Base-by-base conservation (phyloP, 441 rosid genomes). In the Populus hybrid region DNA sequence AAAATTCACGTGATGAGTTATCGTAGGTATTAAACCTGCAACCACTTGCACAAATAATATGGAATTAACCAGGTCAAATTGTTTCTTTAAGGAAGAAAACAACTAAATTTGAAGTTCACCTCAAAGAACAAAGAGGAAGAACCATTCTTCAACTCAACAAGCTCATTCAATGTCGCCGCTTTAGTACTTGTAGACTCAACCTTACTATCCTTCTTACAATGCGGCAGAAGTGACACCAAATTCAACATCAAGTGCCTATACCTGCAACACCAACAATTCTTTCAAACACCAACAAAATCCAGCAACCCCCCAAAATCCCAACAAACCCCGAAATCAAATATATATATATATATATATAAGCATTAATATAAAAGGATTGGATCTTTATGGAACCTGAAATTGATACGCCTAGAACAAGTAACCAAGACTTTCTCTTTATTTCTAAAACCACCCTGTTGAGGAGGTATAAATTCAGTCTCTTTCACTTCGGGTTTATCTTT, bases 201-300 rank as follows among this genome's bases (percentile, higher is more conserved):
- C 80, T 96, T 96, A 80, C 87, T 96, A 72, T 96, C 98, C 81
- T 94, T 96, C 93, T 96, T 93, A 84, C 97, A 93, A 45, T 96
- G 98, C 26, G 99, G 97, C 75, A 96, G 80, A 76, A 96, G 93
- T 6, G 98, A 93, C 66, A 96, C 97, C 73, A 96, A 76, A 82
- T 94, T 94, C 86, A 96, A 77, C 98, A 96, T 96, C 94, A 96
- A 80, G 86, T 94, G 98, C 78, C 99, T 91, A 78, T 91, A 96
- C 94, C 99, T 96, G 69, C 18, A n/a, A 7, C 29, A 24, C 38
- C 33, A 16, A 40, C 63, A 38, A 38, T 23, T 71, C 31, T 16
- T 42, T 33, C 3, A 33, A 33, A 53, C 38, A 64, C 28, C 12
- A 11, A 26, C 20, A 20, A 56, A n/a, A 56, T n/a, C 24, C 35